Base-by-base conservation (phyloP, 495 filamentous ascomycete species). In the Cenococcum geophilum region DNA sequence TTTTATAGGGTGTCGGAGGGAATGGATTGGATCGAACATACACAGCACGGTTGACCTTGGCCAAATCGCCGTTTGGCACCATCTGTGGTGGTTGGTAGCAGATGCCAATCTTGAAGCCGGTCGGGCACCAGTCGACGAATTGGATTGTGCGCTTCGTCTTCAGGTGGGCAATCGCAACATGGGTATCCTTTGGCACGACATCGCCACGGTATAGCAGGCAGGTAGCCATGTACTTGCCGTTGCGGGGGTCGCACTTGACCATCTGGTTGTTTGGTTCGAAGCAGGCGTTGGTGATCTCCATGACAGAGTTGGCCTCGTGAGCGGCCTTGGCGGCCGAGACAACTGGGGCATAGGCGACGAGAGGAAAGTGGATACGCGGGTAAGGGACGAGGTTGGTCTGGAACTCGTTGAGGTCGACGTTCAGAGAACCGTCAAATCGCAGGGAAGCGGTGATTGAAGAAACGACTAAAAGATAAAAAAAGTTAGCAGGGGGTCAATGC, bases 101-200 rank as follows among this genome's bases (percentile, higher is more conserved):
- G 83, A 98, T 98, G 80, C 93, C 93, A 69, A 98, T 87, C 87
- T 98, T 98, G 87, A 97, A 97, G 68, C 93, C 93, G 71, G 93
- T 98, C 66, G 93, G 93, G 84, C 93, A 98, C 93, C 93, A 98
- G 79, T 98, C 93, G 69, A 98, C 93, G 71, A 97, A 95, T 81
- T 97, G 92, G 72, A 98, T 96, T 72, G 91, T 96, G 63, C 91
- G 85, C 85, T 96, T 96, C 69, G 95, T 95, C 88, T 97, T 98
- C 75, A 98, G 88, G 49, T 86, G 88, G 51, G 91, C 91, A 47
- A 98, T 91, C 51, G 93, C 95, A 59, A 76, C 81, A 77, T 95
- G 88, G 68, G 89, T 89, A 69, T 98, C 95, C 76, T 93, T 95
- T 74, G 93, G 90, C 43, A 97, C 89, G 66, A 97, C 93, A 73